phyloP scores from a whole-genome alignment of 768 basidiomycete species.

The Melanogaster broomeanus region DNA sequence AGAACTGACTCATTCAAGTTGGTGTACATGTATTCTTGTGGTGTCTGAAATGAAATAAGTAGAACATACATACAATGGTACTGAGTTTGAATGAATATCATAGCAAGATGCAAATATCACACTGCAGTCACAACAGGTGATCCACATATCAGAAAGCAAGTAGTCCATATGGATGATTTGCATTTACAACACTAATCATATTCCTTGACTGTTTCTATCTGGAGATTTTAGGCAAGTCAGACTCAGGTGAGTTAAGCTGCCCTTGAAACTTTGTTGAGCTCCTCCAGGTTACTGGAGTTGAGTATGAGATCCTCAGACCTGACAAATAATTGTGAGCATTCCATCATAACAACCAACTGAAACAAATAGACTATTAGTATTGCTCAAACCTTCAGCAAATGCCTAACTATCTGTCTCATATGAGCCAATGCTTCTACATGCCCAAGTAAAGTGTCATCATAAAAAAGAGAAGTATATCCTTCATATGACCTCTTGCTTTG shows the following conservation, averaged over 20 bases:
- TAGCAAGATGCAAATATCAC: slow-evolving; percentile 10
- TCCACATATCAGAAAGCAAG: slow-evolving; percentile 39
- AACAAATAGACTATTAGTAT: slow-evolving; percentile 48
- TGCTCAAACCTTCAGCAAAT: slow-evolving; percentile 56
- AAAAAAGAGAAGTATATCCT: slow-evolving; percentile 18
- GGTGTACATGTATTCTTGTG: no score
- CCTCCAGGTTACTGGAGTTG: slow-evolving; percentile 48
- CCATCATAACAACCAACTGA: slow-evolving; percentile 1
- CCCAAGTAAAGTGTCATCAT: slow-evolving; percentile 24
- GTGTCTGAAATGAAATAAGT: no score
- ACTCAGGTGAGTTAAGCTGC: slow-evolving; percentile 52
- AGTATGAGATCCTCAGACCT: slow-evolving; percentile 42
- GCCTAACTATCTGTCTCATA: slow-evolving; percentile 58
- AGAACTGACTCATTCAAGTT: no score
- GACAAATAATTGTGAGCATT: slow-evolving; percentile 3
- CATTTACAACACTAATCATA: slow-evolving; percentile 36
- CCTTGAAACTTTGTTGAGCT: slow-evolving; percentile 54
- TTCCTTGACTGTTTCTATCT: slow-evolving; percentile 39
- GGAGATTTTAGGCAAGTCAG: slow-evolving; percentile 44
- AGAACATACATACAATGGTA: no score
- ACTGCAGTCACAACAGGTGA: background rate
- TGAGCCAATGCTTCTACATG: slow-evolving; percentile 56
- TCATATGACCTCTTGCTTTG: slow-evolving; percentile 17
- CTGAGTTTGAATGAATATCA: no score
- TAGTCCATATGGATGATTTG: slow-evolving; percentile 38